Percentiles rank a stretch among this genome's conserved stretches.
Conservation (phyloP, 768 basidiomycete genomes). For the Royoungia palumana region DNA sequence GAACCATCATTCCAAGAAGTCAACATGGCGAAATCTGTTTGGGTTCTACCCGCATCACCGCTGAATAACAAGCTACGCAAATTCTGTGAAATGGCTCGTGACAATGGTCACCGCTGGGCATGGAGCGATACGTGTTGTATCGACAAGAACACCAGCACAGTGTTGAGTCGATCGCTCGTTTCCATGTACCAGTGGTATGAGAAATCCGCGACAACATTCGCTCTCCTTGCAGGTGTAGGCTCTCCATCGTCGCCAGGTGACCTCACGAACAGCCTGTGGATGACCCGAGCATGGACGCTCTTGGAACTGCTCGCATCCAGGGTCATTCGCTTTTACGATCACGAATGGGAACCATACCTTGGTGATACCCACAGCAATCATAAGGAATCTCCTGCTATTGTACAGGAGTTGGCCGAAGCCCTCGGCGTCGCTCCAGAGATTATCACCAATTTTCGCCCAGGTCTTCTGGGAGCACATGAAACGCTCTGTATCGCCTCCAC, state of each 20-base stretch:
- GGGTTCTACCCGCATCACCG: neutral
- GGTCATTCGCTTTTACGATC: conserved; percentile 9
- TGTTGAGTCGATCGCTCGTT: conserved; percentile 3
- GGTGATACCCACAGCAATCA: conserved; percentile 3
- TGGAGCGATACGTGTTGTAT: conserved; percentile 15
- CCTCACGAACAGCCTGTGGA: conserved; percentile 5
- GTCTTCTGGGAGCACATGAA: conserved; percentile 1
- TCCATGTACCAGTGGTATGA: conserved; percentile 14
- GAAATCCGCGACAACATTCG: conserved; percentile 3
- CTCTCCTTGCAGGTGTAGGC: conserved; percentile 1
- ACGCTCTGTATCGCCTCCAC: conserved; percentile 9
- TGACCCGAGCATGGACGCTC: conserved; percentile 13
- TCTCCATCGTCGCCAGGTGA: conserved; percentile 4
- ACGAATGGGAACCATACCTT: conserved; percentile 13
- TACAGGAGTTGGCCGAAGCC: conserved; percentile 6
- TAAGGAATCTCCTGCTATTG: conserved; percentile 6
- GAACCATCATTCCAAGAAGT: conserved; percentile 14
- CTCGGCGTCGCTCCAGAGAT: conserved; percentile 5
- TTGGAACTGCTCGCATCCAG: conserved; percentile 11
- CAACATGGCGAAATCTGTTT: conserved; percentile 6
- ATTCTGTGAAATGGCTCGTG: conserved; percentile 7
- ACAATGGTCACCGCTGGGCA: conserved; percentile 10
- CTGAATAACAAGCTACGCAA: conserved; percentile 9
- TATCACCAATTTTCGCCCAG: conserved; percentile 4
- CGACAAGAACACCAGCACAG: conserved; percentile 1